Evolutionary conservation across 257 asterid species (phyloP).

Genomic region (Solanum boliviense): DNA sequence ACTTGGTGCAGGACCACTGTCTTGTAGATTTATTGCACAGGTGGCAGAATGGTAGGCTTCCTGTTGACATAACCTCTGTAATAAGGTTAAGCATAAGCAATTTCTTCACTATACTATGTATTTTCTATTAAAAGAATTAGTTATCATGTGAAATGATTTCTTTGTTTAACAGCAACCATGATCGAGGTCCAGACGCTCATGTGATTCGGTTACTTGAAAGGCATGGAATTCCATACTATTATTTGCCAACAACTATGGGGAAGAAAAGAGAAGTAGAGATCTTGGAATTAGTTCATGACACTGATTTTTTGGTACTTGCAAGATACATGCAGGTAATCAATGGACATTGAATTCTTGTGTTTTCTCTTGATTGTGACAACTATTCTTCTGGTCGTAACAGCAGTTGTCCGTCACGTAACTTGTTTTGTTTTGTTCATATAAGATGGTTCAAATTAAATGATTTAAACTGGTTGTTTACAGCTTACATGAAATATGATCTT

Average conservation of each 20-base stretch:
- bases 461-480: not conserved
- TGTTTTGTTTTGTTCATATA: not conserved
- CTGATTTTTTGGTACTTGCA: slow-evolving; percentile 87
- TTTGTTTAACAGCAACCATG: slow-evolving; percentile 57
- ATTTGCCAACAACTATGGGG: slow-evolving; percentile 25
- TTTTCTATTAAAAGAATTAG: not conserved
- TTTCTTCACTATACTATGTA: not conserved
- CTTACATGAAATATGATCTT: not conserved
- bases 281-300: slow-evolving; percentile 62
- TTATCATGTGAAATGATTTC: not conserved
- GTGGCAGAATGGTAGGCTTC: slow-evolving; percentile 88
- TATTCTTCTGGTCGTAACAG: not conserved
- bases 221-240: slow-evolving; percentile 81
- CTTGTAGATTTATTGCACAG: slow-evolving; percentile 79
- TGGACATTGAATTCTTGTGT: not conserved
- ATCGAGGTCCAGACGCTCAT: slow-evolving; percentile 69
- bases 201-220: slow-evolving; percentile 78
- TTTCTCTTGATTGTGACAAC: not conserved
- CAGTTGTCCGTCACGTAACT: not conserved
- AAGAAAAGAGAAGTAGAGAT: slow-evolving; percentile 58
- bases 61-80: slow-evolving; percentile 65
- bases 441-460: not conserved
- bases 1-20: slow-evolving; percentile 67
- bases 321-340: slow-evolving; percentile 91
- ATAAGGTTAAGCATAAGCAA: slow-evolving; percentile 42